A percentile compares a stretch with the other conserved stretches of the same genome.
Evolutionary conservation across 78 protist genomes (phyloP).

Genomic region (Dictyostelium purpureum): DNA sequence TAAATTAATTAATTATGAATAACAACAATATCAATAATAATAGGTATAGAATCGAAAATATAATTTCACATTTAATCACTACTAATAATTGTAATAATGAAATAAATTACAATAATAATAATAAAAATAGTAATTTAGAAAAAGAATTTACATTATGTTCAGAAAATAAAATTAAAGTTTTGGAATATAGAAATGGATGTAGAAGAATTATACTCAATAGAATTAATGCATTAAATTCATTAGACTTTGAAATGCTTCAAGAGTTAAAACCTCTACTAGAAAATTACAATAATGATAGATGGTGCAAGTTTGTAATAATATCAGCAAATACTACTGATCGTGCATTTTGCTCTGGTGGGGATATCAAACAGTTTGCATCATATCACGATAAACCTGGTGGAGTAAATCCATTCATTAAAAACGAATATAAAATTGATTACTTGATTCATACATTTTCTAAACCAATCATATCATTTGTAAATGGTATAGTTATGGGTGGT

Average conservation of each 20-base stretch:
- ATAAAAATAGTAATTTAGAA: neutral
- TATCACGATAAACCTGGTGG: neutral
- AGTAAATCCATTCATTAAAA: neutral
- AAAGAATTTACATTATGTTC: neutral
- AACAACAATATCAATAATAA: no score
- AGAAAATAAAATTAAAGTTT: neutral
- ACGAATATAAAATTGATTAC: constrained; percentile 44
- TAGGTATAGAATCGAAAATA: no score
- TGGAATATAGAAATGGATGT: constrained; percentile 40
- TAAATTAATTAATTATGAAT: no score
- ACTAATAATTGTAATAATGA: neutral
- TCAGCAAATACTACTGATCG: neutral
- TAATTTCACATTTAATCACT: no score
- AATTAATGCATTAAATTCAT: constrained; percentile 33
- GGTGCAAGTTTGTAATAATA: constrained; percentile 32
- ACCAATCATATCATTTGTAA: constrained; percentile 45
- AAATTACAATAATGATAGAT: neutral
- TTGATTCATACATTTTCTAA: constrained; percentile 41
- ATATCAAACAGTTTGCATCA: constrained; percentile 11
- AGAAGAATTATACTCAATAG: constrained; percentile 49
- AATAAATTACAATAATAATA: neutral
- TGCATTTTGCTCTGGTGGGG: constrained; percentile 72
- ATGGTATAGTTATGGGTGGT: constrained; percentile 80
- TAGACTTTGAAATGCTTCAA: constrained; percentile 14
- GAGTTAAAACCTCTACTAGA: neutral